Conservation (phyloP, 1,284 basidiomycete species). For the Thecaphora frezii region DNA sequence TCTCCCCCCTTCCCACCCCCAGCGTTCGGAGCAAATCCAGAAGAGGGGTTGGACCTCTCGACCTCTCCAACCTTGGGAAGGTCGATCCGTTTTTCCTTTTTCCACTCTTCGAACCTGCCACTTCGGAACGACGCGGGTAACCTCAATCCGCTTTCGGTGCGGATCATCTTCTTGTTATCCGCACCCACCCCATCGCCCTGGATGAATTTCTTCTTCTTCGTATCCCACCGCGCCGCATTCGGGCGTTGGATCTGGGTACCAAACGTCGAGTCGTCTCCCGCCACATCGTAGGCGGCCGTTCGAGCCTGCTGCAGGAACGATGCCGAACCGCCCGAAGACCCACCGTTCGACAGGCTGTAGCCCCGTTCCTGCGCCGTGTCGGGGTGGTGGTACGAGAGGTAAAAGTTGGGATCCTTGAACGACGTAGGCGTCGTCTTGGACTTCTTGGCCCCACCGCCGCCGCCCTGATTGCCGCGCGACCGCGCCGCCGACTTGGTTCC, state of each 20-base stretch:
- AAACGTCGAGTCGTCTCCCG: slow-evolving; percentile 67
- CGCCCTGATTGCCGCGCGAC: too few species aligned
- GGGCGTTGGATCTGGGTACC: slow-evolving; percentile 53
- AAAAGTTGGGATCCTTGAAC: slow-evolving; percentile 83
- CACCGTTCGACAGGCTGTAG: slow-evolving; percentile 7
- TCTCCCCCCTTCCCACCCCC: slow-evolving; percentile 8
- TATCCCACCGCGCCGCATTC: slow-evolving; percentile 79
- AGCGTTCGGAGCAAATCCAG: slow-evolving; percentile 11
- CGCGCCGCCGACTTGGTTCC: too few species aligned
- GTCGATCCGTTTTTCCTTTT: slow-evolving; percentile 70
- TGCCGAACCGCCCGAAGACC: slow-evolving; percentile 78
- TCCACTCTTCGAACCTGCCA: slow-evolving; percentile 95
- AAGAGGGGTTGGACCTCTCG: slow-evolving; percentile 61
- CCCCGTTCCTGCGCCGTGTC: slow-evolving; percentile 84
- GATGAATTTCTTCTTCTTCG: slow-evolving; percentile 93
- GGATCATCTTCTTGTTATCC: slow-evolving; percentile 92
- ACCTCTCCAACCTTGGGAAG: slow-evolving; percentile 80
- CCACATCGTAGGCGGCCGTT: slow-evolving; percentile 78
- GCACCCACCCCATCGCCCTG: slow-evolving; percentile 80
- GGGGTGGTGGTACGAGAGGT: slow-evolving; percentile 86
- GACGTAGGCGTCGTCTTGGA: slow-evolving; percentile 39
- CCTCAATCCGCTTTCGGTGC: slow-evolving; percentile 85
- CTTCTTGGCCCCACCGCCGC: slow-evolving; percentile 1
- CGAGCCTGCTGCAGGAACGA: slow-evolving; percentile 83
- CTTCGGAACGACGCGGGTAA: slow-evolving; percentile 92